A percentile compares a stretch with the other conserved stretches of the same genome.
phyloP scores from a whole-genome alignment of 1,284 basidiomycete species.

The Malassezia psittaci region DNA sequence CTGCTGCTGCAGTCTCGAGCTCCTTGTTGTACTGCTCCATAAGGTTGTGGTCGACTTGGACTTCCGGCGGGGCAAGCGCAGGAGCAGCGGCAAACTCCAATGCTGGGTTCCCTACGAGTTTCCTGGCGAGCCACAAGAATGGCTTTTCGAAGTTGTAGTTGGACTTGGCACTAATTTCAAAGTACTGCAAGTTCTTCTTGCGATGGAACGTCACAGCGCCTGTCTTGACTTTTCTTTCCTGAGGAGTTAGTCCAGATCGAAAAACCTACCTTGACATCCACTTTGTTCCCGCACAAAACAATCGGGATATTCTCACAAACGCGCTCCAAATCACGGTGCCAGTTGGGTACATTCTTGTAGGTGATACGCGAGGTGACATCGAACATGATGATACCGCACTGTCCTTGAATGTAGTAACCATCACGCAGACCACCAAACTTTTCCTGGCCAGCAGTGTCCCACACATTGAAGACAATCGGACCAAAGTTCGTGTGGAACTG shows the following conservation, averaged over 20 bases:
- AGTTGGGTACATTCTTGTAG: conserved; percentile 99
- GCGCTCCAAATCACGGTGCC: conserved; percentile 98
- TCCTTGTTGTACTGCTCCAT: conserved; percentile 77
- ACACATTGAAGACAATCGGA: conserved; percentile 98
- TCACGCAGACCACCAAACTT: conserved; percentile 61
- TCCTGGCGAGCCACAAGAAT: conserved; percentile 97
- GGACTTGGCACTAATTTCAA: conserved; percentile 98
- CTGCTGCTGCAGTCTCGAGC: conserved; percentile 55
- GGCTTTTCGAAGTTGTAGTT: conserved; percentile 99
- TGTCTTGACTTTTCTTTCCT: conserved; percentile 99
- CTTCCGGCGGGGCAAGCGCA: conserved; percentile 88
- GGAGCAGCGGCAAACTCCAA: conserved; percentile 96
- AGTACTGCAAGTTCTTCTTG: conserved; percentile 99
- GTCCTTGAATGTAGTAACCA: conserved; percentile 55
- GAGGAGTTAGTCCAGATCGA: conserved; percentile 4
- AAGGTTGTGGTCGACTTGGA: conserved; percentile 67
- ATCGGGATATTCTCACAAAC: conserved; percentile 99
- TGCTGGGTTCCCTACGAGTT: conserved; percentile 80
- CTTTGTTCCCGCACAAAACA: conserved; percentile 99
- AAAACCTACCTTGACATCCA: conserved; percentile 81
- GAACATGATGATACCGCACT: conserved; percentile 99
- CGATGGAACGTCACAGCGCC: conserved; percentile 97
- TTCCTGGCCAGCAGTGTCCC: conserved; percentile 99
- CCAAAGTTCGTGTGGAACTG: conserved; percentile 95
- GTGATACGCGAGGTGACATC: conserved; percentile 99